phyloP scores from a whole-genome alignment of 2,329 filamentous ascomycete species.

The Escovopsis sp. region DNA sequence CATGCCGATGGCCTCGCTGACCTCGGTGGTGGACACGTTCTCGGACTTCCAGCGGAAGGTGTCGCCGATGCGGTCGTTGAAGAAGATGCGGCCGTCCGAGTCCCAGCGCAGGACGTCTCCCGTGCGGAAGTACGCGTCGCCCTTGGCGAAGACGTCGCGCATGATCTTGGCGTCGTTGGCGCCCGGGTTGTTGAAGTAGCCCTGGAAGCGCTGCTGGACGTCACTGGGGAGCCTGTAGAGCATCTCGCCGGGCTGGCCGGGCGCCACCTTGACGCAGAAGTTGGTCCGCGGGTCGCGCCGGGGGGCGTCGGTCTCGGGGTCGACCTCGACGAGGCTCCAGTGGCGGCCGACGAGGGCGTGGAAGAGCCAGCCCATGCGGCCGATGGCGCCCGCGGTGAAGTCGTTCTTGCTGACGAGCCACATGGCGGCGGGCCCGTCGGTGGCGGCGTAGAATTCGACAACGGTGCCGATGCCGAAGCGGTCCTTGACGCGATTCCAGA shows the following conservation, averaged over 20 bases:
- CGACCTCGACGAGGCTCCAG: slow-evolving; percentile 51
- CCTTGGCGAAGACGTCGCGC: slow-evolving; percentile 55
- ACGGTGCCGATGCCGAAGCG: slow-evolving; percentile 63
- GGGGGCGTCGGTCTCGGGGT: slow-evolving; percentile 55
- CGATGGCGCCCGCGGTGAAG: slow-evolving; percentile 62
- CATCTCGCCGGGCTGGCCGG: slow-evolving; percentile 59
- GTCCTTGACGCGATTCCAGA: slow-evolving; percentile 72
- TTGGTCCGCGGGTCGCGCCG: slow-evolving; percentile 53
- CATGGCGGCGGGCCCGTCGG: slow-evolving; percentile 52
- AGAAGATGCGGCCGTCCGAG: slow-evolving; percentile 56
- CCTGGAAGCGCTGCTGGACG: slow-evolving; percentile 54
- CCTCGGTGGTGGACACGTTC: slow-evolving; percentile 71
- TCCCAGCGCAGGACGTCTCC: slow-evolving; percentile 71
- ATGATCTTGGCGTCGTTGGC: slow-evolving; percentile 63
- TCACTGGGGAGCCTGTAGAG: slow-evolving; percentile 53
- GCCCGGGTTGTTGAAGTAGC: slow-evolving; percentile 61
- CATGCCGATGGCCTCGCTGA: slow-evolving; percentile 56
- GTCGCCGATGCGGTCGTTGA: slow-evolving; percentile 67
- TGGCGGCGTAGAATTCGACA: slow-evolving; percentile 69
- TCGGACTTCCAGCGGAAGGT: slow-evolving; percentile 73
- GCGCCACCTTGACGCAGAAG: slow-evolving; percentile 44
- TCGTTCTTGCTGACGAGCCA: slow-evolving; percentile 65
- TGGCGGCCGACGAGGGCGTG: slow-evolving; percentile 34
- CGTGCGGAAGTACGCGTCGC: slow-evolving; percentile 70
- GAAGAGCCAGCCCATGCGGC: slow-evolving; percentile 52